Percentiles rank a stretch among this genome's conserved stretches.
phyloP scores from a whole-genome alignment of 345 rosid genomes.

The Dipteronia sinensis region DNA sequence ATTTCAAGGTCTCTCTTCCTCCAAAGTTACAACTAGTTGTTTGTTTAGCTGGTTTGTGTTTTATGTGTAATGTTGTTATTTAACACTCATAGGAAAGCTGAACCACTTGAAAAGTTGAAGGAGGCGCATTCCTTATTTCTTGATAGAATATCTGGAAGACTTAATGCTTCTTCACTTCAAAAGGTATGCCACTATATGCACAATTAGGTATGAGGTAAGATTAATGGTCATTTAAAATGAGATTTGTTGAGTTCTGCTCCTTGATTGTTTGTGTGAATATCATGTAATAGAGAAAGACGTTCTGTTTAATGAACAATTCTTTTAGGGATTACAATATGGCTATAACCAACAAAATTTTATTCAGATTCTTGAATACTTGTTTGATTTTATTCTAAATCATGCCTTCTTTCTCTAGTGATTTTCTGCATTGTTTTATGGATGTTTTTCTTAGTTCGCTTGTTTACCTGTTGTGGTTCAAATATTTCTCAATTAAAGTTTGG shows the following conservation, averaged over 20 bases:
- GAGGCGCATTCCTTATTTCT: slow-evolving; percentile 59
- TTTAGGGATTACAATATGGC: neutral
- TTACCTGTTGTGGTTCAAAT: slow-evolving; percentile 3
- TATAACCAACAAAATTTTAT: neutral
- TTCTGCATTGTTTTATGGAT: neutral
- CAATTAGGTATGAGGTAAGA: neutral
- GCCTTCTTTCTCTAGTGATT: neutral
- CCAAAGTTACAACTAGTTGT: neutral
- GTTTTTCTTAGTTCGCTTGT: neutral
- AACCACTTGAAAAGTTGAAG: slow-evolving; percentile 70
- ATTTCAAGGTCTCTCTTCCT: slow-evolving; percentile 56
- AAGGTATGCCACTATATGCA: slow-evolving; percentile 44
- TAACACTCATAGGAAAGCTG: slow-evolving; percentile 53
- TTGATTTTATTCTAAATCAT: neutral
- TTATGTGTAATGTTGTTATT: slow-evolving; percentile 10
- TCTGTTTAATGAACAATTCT: neutral
- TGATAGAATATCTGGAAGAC: slow-evolving; percentile 62
- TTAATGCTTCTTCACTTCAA: slow-evolving; percentile 40
- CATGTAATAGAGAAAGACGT: neutral
- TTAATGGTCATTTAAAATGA: neutral
- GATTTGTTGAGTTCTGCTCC: neutral
- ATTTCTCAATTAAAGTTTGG: neutral
- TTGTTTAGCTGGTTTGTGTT: neutral
- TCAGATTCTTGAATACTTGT: neutral
- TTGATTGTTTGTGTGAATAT: neutral